These are phyloP conservation scores for Breviolum minutum DNA, from an alignment of 73 alveolate species.

Conservation along the genomic window DNA sequence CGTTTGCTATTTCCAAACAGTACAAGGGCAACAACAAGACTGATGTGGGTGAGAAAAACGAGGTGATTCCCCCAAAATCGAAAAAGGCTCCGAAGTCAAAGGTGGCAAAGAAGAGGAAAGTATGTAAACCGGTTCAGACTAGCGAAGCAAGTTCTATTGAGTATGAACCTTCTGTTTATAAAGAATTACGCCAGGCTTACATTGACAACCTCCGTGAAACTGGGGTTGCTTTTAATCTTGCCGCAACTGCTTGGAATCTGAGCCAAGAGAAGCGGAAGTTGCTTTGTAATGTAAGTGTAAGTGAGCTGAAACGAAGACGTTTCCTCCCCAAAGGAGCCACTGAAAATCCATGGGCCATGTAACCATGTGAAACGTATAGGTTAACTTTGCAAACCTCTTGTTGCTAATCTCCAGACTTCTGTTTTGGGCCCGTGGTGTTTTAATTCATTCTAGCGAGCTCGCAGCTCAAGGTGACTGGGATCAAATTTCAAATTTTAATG, in stretches of 20 bases:
- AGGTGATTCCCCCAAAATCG: background rate
- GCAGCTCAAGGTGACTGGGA: no score
- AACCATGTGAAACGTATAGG: background rate
- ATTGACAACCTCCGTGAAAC: background rate
- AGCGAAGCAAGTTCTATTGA: background rate
- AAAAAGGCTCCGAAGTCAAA: background rate
- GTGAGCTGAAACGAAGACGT: background rate
- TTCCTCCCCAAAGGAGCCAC: background rate
- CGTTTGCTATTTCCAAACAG: conserved; percentile 13
- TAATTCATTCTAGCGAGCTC: no score
- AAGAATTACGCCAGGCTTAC: background rate
- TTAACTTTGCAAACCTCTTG: no score
- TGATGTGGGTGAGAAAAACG: background rate
- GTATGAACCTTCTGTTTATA: background rate
- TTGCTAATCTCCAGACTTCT: background rate
- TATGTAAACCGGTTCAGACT: no score
- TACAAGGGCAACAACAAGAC: background rate
- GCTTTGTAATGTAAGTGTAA: background rate
- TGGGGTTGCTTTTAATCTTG: background rate
- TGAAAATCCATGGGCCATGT: conserved; percentile 20
- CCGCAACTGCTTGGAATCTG: background rate
- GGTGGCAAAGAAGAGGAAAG: background rate
- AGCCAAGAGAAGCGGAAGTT: background rate
- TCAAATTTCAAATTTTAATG: no score
- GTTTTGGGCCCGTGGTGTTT: background rate